These are phyloP conservation scores for Paramecium bursaria DNA, from an alignment of 73 alveolate species.

Conservation along the genomic window DNA sequence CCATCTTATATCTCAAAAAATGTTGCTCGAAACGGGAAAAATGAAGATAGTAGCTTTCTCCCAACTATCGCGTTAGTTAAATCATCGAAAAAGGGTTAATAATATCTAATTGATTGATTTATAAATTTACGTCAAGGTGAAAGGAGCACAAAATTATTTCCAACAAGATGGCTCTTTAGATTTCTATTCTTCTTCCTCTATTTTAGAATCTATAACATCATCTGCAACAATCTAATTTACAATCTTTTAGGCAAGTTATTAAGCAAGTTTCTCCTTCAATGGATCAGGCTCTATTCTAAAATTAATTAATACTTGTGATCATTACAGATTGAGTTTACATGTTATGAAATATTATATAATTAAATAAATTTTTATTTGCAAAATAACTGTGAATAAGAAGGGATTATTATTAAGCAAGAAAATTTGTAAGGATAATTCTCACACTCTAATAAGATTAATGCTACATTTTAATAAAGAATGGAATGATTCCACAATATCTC, in stretches of 20 bases:
- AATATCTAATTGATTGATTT: too few relatives aligned
- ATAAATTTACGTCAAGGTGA: too few relatives aligned
- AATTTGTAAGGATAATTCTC: neutral
- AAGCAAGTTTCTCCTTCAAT: neutral
- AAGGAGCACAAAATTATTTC: slow-evolving; percentile 38
- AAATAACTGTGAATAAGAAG: neutral
- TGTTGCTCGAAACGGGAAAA: slow-evolving; percentile 78
- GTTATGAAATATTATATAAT: too few relatives aligned
- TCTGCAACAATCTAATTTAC: slow-evolving; percentile 39
- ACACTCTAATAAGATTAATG: neutral
- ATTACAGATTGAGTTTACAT: neutral
- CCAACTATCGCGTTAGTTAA: slow-evolving; percentile 1
- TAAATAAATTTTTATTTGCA: too few relatives aligned
- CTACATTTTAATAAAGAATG: too few relatives aligned
- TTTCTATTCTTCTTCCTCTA: slow-evolving; percentile 18
- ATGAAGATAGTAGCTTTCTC: slow-evolving; percentile 70
- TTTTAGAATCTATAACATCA: slow-evolving; percentile 36
- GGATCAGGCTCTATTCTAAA: neutral
- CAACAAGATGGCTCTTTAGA: slow-evolving; percentile 55
- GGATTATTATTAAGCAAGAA: neutral
- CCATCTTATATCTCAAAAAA: slow-evolving; percentile 77
- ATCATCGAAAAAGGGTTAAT: slow-evolving; percentile 46
- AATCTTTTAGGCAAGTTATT: slow-evolving; percentile 26
- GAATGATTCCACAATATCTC: too few relatives aligned
- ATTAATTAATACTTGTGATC: slow-evolving; percentile 5